phyloP scores from a whole-genome alignment of 495 filamentous ascomycete genomes.

The Xylaria intraflava region DNA sequence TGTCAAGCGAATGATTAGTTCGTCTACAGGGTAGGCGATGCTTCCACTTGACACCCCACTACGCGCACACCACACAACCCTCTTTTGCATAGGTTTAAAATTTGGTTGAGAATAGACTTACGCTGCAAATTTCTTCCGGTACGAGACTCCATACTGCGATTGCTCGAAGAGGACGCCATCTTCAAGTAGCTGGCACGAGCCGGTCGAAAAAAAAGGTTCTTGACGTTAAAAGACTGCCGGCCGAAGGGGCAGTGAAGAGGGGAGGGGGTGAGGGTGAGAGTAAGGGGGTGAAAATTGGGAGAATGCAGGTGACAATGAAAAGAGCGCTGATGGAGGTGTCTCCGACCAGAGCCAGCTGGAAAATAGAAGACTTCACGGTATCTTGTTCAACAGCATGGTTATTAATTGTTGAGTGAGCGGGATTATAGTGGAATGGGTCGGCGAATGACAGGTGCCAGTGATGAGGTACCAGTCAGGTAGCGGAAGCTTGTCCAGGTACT shows the following conservation, averaged over 20 bases:
- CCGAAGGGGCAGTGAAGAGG: neutral
- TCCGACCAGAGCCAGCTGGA: conserved; percentile 30
- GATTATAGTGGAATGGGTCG: conserved; percentile 2
- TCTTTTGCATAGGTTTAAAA: conserved; percentile 6
- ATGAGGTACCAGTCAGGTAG: neutral
- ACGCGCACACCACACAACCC: conserved; percentile 17
- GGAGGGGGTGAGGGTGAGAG: neutral
- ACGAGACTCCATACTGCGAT: conserved; percentile 70
- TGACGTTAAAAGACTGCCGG: conserved; percentile 7
- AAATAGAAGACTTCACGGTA: conserved; percentile 26
- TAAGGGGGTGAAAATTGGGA: too few species aligned
- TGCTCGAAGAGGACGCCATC: conserved; percentile 35
- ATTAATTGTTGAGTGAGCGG: conserved; percentile 10
- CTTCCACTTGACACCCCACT: conserved; percentile 14
- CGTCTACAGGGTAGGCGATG: conserved; percentile 26
- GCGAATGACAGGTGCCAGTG: neutral
- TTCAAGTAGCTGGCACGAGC: conserved; percentile 11
- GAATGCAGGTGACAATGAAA: conserved; percentile 9
- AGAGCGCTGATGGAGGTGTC: conserved; percentile 10
- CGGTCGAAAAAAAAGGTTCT: conserved; percentile 15
- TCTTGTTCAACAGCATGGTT: conserved; percentile 31
- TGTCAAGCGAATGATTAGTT: conserved; percentile 43
- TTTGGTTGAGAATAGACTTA: conserved; percentile 45
- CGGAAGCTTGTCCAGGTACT: conserved; percentile 3
- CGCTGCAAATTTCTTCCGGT: conserved; percentile 70